Base-by-base conservation (phyloP, 1,284 basidiomycete genomes). In the Abortiporus biennis region DNA sequence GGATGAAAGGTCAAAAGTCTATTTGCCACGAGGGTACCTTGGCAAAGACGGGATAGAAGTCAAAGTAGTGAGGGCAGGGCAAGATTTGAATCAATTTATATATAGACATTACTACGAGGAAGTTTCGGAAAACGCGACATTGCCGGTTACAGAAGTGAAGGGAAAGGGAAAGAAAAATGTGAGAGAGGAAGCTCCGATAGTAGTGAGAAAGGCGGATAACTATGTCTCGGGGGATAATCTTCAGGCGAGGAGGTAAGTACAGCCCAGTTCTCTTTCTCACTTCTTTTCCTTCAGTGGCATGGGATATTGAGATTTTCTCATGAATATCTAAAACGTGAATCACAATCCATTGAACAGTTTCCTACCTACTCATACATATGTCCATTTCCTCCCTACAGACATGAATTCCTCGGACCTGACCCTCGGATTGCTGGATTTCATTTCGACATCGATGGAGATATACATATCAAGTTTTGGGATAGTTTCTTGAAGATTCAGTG, bases 391-490 rank as follows among this genome's bases (percentile, higher is more conserved):
- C n/a, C n/a, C n/a, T n/a, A 32, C 24, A 70, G 69, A 43, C 67
- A 72, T 40, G 68, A 70, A 48, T 69, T 59, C 49, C 53, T 72
- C 11, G 68, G 68, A 2, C 65, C 67, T 2, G 66, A 67, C 48
- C 67, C 67, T 25, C 59, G 66, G 24, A 61, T 70, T 4, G 68
- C 63, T 6, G 68, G 68, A 6, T 71, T 66, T 49, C 58, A 52
- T 29, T 50, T 62, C 6, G 68, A 70, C 46, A 48, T 49, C 3
- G 51, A 54, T 19, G 68, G 67, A 9, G 64, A 69, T 20, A 51
- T 65, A 22, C 64, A 66, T 44, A 57, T 69, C 42, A 63, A 61
- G 43, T 69, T 65, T 63, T 69, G 64, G 63, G 67, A 71, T 48
- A 61, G 55, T 29, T 71, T 68, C 50, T 49, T 71, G 38, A 55